Percentiles rank a stretch among this genome's conserved stretches.
These are phyloP conservation scores for Kwoniella pini DNA, from an alignment of 768 basidiomycete genomes.

Conservation along the genomic window DNA sequence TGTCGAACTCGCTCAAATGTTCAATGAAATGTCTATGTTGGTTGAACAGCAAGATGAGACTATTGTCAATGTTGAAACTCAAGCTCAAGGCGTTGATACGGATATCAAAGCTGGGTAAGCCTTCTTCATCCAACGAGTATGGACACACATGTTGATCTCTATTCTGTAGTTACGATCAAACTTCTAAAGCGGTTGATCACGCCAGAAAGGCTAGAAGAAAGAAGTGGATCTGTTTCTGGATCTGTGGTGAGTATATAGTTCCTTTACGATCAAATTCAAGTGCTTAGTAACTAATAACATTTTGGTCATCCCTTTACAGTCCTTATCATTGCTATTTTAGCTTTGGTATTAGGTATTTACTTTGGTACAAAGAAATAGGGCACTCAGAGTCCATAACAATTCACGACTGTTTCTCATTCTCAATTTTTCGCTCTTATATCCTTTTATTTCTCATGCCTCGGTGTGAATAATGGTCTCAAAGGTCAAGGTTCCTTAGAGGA, in stretches of 20 bases:
- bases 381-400: too few relatives aligned
- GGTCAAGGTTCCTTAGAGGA: too few relatives aligned
- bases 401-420: too few relatives aligned
- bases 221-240: slow-evolving; percentile 89
- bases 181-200: slow-evolving; percentile 79
- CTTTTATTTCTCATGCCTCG: too few relatives aligned
- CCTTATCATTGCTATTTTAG: slow-evolving; percentile 38
- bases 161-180: slow-evolving; percentile 69
- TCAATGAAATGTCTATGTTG: slow-evolving; percentile 82
- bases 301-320: slow-evolving; percentile 20
- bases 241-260: slow-evolving; percentile 36
- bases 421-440: too few relatives aligned
- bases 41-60: slow-evolving; percentile 78
- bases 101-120: slow-evolving; percentile 73
- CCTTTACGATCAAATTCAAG: background rate
- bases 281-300: background rate
- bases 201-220: slow-evolving; percentile 89
- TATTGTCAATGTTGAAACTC: slow-evolving; percentile 65
- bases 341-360: slow-evolving; percentile 36
- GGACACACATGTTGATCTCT: background rate
- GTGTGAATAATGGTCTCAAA: too few relatives aligned
- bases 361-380: slow-evolving; percentile 31
- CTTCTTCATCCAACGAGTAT: too few relatives aligned
- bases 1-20: slow-evolving; percentile 83
- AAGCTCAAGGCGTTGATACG: slow-evolving; percentile 65